Base-by-base conservation (phyloP, 768 basidiomycete species). In the Scleroderma bovista region DNA sequence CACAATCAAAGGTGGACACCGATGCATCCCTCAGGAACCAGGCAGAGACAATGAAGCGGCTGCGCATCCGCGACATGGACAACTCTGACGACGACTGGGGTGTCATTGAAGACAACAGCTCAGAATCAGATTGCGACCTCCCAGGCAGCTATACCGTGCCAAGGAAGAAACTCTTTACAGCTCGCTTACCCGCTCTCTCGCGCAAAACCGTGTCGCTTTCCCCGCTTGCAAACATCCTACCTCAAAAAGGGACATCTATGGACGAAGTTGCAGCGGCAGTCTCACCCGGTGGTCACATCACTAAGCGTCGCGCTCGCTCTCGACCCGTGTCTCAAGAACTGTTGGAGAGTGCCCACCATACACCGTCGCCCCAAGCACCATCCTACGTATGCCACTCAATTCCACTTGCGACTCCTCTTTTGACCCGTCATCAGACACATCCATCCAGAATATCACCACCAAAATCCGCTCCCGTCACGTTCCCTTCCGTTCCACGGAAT, bases 271-370 rank as follows among this genome's bases (percentile, higher is more conserved):
- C 73, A 3, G 84, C 83, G 53, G 81, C 80, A 1, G 73, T 88
- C 51, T 89, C 86, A 0, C 87, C 87, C 2, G 85, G 84, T 12
- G 87, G 86, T 0, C 87, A 88, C 64, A 71, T 90, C 49, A 77
- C 74, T 34, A 89, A 90, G 65, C 75, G 86, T 49, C 79, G 87
- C 11, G 87, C 86, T 1, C 80, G 84, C 11, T 80, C 84, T 23
- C 74, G 86, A 46, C 87, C 86, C 2, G 72, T 88, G 13, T 88
- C 87, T 17, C 65, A 76, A 23, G 84, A 86, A 60, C 67, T 87
- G 41, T 71, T 80, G 16, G 76, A 82, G 62, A 75, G 75, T 53
- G 64, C 71, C 46, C 69, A 68, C 47, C 69, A 72, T 15, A 71
- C 75, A 2, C 60, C 72, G 29, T 78, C 80, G 34, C 73, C 73